Percentiles rank a stretch among this genome's conserved stretches.
Conservation (phyloP, 192 early-diverging fungal genomes). For the Jimgerdemannia lactiflua region DNA sequence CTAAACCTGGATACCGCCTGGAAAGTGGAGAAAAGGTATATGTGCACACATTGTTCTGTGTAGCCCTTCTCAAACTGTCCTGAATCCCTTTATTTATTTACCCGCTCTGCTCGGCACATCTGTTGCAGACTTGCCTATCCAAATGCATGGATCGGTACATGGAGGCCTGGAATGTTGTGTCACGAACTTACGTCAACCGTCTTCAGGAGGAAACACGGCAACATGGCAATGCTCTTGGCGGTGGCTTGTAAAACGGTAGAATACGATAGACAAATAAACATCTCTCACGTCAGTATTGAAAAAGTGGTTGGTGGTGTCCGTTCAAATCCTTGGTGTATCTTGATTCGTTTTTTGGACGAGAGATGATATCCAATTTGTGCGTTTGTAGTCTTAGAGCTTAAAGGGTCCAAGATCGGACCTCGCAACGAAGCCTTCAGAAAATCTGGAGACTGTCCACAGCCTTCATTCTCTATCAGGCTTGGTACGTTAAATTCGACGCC, state of each 20-base stretch:
- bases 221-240: not conserved
- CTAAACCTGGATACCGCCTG: slow-evolving; percentile 69
- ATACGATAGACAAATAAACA: not conserved
- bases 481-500: too few species aligned
- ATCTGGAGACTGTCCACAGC: too few species aligned
- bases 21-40: slow-evolving; percentile 65
- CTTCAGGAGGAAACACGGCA: slow-evolving; percentile 64
- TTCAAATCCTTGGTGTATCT: too few species aligned
- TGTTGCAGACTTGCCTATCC: slow-evolving; percentile 57
- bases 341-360: too few species aligned
- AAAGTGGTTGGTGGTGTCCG: too few species aligned
- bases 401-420: too few species aligned
- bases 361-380: too few species aligned
- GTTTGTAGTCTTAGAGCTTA: too few species aligned
- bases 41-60: not conserved
- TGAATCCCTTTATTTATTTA: not conserved
- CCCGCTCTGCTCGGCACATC: too few species aligned
- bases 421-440: too few species aligned
- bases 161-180: slow-evolving; percentile 84
- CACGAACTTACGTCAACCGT: slow-evolving; percentile 69
- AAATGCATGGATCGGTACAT: slow-evolving; percentile 90
- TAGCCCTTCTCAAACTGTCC: not conserved
- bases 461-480: too few species aligned
- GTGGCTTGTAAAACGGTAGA: not conserved
- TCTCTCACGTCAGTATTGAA: too few species aligned